phyloP scores from a whole-genome alignment of 1,284 basidiomycete species.

The Chalciporus sp. region DNA sequence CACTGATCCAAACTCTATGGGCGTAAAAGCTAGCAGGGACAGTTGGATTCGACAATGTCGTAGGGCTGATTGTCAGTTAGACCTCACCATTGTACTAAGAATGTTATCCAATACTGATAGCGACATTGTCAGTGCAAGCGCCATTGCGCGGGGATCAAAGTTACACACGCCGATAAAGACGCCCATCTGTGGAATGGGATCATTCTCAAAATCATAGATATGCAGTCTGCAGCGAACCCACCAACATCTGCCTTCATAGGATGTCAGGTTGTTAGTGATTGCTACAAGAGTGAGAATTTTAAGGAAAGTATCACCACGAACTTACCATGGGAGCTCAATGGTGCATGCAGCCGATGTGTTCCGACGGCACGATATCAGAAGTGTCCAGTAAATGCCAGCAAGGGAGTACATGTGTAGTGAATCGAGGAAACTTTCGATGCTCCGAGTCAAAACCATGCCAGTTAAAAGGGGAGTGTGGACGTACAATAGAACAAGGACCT shows the following conservation, averaged over 20 bases:
- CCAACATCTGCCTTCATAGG: background rate
- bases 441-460: background rate
- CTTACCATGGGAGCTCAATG: background rate
- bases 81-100: background rate
- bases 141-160: too few species aligned
- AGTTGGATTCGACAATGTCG: too few species aligned
- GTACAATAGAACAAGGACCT: background rate
- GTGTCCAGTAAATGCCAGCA: background rate
- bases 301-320: background rate
- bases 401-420: background rate
- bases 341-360: background rate
- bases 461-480: background rate
- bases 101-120: background rate
- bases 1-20: slow-evolving; percentile 17
- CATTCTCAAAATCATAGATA: too few species aligned
- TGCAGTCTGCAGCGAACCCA: background rate
- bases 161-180: background rate
- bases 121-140: background rate
- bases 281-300: background rate
- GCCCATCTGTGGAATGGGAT: background rate
- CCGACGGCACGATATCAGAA: background rate
- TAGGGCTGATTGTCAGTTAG: background rate
- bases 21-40: slow-evolving; percentile 9
- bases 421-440: background rate
- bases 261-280: background rate